A percentile compares a stretch with the other conserved stretches of the same genome.
These are phyloP conservation scores for Fallopia convolvulus DNA, from an alignment of 148 eudicot species.

Conservation along the genomic window DNA sequence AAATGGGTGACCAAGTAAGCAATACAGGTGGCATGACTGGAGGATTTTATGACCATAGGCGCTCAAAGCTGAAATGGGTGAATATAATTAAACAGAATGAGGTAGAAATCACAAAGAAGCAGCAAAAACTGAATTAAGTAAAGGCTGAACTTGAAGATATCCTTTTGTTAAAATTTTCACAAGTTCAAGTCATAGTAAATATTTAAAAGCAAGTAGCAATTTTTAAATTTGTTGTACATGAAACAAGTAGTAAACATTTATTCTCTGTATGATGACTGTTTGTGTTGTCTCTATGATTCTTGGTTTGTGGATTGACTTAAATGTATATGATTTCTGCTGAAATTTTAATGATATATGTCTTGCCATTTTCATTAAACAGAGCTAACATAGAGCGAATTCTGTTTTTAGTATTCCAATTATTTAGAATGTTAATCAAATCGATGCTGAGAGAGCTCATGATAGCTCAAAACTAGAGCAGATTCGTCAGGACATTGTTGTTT, in stretches of 20 bases:
- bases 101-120: conserved; percentile 37
- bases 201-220: neutral
- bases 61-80: conserved; percentile 92
- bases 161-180: conserved; percentile 30
- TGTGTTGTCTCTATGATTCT: neutral
- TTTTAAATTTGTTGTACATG: too few relatives aligned
- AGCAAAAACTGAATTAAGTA: conserved; percentile 51
- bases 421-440: conserved; percentile 25
- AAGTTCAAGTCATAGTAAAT: too few relatives aligned
- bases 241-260: too few relatives aligned
- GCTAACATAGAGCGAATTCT: neutral
- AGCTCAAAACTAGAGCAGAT: conserved; percentile 82
- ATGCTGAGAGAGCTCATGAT: conserved; percentile 84
- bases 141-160: conserved; percentile 71
- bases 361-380: neutral
- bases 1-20: conserved; percentile 94
- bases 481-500: conserved; percentile 51
- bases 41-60: conserved; percentile 87
- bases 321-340: neutral
- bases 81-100: conserved; percentile 56
- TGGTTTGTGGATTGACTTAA: neutral
- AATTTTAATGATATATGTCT: neutral
- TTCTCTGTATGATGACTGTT: too few relatives aligned
- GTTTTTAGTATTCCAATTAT: neutral
- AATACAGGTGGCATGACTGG: conserved; percentile 99